Evolutionary conservation across 2,329 filamentous ascomycete genomes (phyloP), one percentile per base, ranked within the genome.

Genomic region (Dothiorella sarmentorum): DNA sequence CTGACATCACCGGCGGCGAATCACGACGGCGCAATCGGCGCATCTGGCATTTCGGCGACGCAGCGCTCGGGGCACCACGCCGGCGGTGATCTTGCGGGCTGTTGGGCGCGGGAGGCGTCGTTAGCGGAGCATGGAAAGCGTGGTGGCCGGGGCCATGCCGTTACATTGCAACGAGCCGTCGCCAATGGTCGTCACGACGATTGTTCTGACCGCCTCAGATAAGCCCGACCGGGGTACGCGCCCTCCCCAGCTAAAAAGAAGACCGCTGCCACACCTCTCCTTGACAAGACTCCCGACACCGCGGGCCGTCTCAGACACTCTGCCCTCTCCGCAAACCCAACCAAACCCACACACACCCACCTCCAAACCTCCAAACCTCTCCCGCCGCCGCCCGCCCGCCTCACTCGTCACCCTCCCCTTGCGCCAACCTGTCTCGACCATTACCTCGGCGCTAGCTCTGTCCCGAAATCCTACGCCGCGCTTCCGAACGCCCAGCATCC

Each of bases 141-240:
- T n/a, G 10, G 33, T 37, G 4, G 33, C 33, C 33, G 33, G 33
- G 33, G 37, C 43, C 43, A 47, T 47, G 43, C 43, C 45, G 49
- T 53, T 40, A 37, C 33, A 40, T 40, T 47, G 18, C 17, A 33
- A 15, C 29, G 18, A 24, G 20, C 45, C 35, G 49, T 53, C 49
- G 49, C 49, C 49, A 53, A 53, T 53, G 33, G 33, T 22, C 35
- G 49, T 40, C 49, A 38, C 49, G 31, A 26, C 35, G 31, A 53
- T 53, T 53, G 49, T 26, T 53, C 49, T 53, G 49, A 53, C 49
- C 49, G 49, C 49, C 40, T 53, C 49, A 51, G 49, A 53, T 53
- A 53, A 53, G 49, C 49, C n/a, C 49, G 35, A 29, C 49, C 35
- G 49, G 49, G 49, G 49, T 53, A 40, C 17, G 22, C 18, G 24